Base-by-base conservation (phyloP, 805 yeast species). In the Sugiyamaella smithiae region DNA sequence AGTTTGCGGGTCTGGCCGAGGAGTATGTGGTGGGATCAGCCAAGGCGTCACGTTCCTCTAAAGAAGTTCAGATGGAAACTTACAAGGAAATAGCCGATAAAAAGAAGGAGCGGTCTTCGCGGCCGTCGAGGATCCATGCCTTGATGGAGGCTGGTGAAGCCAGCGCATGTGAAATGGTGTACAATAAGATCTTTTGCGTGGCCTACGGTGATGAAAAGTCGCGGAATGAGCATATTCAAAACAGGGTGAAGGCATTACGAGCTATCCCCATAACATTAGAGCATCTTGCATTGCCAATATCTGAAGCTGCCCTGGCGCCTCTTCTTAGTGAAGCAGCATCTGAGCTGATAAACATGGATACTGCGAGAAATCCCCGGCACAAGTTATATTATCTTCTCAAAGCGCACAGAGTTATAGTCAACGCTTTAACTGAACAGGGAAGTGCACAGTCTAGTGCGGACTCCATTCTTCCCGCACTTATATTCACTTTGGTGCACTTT, bases 361-460 rank as follows among this genome's bases (percentile, higher is more conserved):
- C 45, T 37, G 63, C 65, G 23, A 55, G 56, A n/a, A 54, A 65
- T 1, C 73, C 74, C 2, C 55, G 59, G 37, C 60, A 54, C 7
- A 70, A 70, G 50, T 54, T 71, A n/a, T 52, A 60, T 32, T 55
- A 56, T 12, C 58, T 70, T 17, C 56, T 68, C 11, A 54, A 62
- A 24, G 65, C 70, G 1, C 72, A 71, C 50, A 65, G 61, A 46
- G 58, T 63, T 36, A 56, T 70, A 23, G 73, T 66, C 7, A 63
- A 59, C 37, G 62, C 59, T 3, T 51, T 57, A 44, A 46, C 48
- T 22, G 59, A 45, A 40, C 52, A 50, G 17, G 46, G 46, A 8
- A 40, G 52, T 14, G 51, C 46, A 11, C 49, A 41, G 23, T 41
- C 65, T 12, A 55, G 65, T 11, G 75, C 76, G 4, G 76, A 71